phyloP scores from a whole-genome alignment of 179 eudicot genomes.

The Beta macrorhiza region DNA sequence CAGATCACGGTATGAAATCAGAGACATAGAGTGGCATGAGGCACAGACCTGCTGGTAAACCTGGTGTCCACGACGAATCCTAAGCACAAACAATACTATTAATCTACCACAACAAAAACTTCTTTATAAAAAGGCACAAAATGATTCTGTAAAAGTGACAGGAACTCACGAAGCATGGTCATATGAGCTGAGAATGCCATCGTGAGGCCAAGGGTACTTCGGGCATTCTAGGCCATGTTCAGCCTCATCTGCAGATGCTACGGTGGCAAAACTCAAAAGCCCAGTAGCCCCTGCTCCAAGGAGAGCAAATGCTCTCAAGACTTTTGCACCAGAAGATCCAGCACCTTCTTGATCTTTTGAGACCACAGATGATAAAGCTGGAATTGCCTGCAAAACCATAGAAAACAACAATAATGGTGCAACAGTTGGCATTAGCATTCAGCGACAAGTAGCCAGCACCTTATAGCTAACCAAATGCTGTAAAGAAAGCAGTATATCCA shows the following conservation, averaged over 20 bases:
- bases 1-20: constrained; percentile 85
- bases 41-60: constrained; percentile 97
- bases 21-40: constrained; percentile 93
- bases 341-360: constrained; percentile 59
- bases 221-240: constrained; percentile 69
- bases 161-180: constrained; percentile 79
- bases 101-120: neutral
- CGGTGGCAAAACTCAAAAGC: constrained; percentile 57
- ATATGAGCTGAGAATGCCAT: constrained; percentile 78
- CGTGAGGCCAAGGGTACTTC: constrained; percentile 78
- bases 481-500: neutral
- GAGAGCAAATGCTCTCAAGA: constrained; percentile 60
- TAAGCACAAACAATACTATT: constrained; percentile 25
- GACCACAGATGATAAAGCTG: constrained; percentile 56
- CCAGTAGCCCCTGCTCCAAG: constrained; percentile 84
- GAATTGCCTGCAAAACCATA: constrained; percentile 53
- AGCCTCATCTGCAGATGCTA: constrained; percentile 82
- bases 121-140: neutral
- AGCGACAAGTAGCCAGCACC: neutral
- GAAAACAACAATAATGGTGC: constrained; percentile 8
- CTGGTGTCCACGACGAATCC: constrained; percentile 98
- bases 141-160: neutral
- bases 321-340: constrained; percentile 57
- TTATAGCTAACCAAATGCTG: neutral
- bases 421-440: neutral